phyloP scores from a whole-genome alignment of 1,139 yeast genomes.

The Kodamaea fungicola region DNA sequence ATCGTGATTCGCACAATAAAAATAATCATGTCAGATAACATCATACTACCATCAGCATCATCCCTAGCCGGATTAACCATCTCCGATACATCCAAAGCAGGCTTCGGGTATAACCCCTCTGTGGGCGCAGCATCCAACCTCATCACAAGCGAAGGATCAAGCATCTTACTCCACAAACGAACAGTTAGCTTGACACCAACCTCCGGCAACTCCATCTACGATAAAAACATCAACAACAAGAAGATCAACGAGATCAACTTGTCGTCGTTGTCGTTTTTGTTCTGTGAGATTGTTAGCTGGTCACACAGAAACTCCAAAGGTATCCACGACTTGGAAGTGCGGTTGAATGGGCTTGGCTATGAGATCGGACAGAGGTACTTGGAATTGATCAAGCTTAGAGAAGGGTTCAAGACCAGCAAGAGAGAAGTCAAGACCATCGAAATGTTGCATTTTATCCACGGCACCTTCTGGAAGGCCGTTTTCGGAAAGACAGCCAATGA shows the following conservation, averaged over 20 bases:
- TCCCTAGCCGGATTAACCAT: slow-evolving; percentile 35
- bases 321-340: slow-evolving; percentile 70
- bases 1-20: too few relatives aligned
- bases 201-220: slow-evolving; percentile 52
- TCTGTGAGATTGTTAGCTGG: slow-evolving; percentile 71
- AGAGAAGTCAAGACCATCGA: slow-evolving; percentile 76
- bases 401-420: slow-evolving; percentile 60
- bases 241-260: slow-evolving; percentile 64
- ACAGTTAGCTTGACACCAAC: slow-evolving; percentile 31
- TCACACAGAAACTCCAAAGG: slow-evolving; percentile 63
- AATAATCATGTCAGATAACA: slow-evolving; percentile 18
- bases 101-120: slow-evolving; percentile 47
- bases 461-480: slow-evolving; percentile 75
- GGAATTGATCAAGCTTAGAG: slow-evolving; percentile 42
- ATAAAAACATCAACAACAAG: slow-evolving; percentile 58
- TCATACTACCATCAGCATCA: slow-evolving; percentile 38
- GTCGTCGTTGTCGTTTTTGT: slow-evolving; percentile 65
- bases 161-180: slow-evolving; percentile 31
- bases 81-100: slow-evolving; percentile 29
- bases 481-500: slow-evolving; percentile 87
- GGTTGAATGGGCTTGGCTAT: slow-evolving; percentile 74
- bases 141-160: slow-evolving; percentile 35
- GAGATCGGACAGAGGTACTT: slow-evolving; percentile 51
- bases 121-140: slow-evolving; percentile 41
- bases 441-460: slow-evolving; percentile 77